A percentile compares a stretch with the other conserved stretches of the same genome.
phyloP scores from a whole-genome alignment of 306 rosid species.

The Casuarina cunninghamiana region DNA sequence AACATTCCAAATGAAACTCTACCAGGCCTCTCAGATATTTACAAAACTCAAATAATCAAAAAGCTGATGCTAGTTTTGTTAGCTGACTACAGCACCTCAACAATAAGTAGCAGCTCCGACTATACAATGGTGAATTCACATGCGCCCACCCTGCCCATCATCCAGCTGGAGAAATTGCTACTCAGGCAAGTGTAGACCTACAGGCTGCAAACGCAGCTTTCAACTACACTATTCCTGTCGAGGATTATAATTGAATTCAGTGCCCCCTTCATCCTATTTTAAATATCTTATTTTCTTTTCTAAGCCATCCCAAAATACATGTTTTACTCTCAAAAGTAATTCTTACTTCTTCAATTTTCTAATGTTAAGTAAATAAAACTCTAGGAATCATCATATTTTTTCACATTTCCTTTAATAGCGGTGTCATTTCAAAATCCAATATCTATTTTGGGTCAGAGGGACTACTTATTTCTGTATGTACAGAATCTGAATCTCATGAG shows the following conservation, averaged over 20 bases:
- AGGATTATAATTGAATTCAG: too few species aligned
- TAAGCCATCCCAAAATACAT: neutral
- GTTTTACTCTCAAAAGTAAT: neutral
- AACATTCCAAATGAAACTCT: neutral
- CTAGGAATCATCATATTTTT: too few species aligned
- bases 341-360: neutral
- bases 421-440: neutral
- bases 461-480: neutral
- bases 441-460: neutral
- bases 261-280: too few species aligned
- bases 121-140: neutral
- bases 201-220: neutral
- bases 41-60: neutral
- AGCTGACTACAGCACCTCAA: neutral
- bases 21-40: neutral
- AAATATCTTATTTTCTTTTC: too few species aligned
- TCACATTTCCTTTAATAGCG: too few species aligned
- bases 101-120: neutral
- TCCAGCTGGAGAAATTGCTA: conserved; percentile 1
- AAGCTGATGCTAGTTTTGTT: neutral
- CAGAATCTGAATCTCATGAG: neutral
- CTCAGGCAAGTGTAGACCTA: neutral
- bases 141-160: neutral
- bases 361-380: too few species aligned
- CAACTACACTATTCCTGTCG: neutral